These are phyloP conservation scores for Penicillium hordei DNA, from an alignment of 2,329 filamentous ascomycete species.

Conservation along the genomic window DNA sequence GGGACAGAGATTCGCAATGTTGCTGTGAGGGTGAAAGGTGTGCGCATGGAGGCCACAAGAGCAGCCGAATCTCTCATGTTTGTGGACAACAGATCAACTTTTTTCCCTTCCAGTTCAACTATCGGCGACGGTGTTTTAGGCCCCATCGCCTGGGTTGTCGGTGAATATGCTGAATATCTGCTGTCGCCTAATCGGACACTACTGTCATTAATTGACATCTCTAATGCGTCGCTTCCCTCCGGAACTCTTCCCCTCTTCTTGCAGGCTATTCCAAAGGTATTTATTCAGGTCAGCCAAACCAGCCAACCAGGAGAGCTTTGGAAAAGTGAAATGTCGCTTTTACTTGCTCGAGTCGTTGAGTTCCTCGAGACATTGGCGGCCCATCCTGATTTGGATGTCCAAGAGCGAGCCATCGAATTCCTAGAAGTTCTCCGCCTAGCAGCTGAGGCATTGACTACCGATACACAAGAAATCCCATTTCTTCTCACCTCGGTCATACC, in stretches of 20 bases:
- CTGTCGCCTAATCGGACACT: slow-evolving; percentile 70
- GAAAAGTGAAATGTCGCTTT: slow-evolving; percentile 71
- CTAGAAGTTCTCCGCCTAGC: slow-evolving; percentile 85
- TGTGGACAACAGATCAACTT: slow-evolving; percentile 57
- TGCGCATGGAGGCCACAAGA: slow-evolving; percentile 75
- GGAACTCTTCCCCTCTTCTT: slow-evolving; percentile 75
- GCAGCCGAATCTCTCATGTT: slow-evolving; percentile 75
- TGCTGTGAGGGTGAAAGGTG: slow-evolving; percentile 83
- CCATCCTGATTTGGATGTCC: slow-evolving; percentile 88
- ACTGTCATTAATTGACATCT: slow-evolving; percentile 70
- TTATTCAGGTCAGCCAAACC: slow-evolving; percentile 68
- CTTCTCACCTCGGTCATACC: slow-evolving; percentile 89
- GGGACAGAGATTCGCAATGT: slow-evolving; percentile 86
- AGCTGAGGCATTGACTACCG: slow-evolving; percentile 64
- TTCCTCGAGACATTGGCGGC: slow-evolving; percentile 75
- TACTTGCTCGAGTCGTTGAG: slow-evolving; percentile 79
- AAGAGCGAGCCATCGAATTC: slow-evolving; percentile 91
- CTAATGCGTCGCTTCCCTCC: slow-evolving; percentile 57
- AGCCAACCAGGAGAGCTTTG: slow-evolving; percentile 68
- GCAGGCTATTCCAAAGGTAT: slow-evolving; percentile 83
- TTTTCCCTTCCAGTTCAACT: slow-evolving; percentile 54
- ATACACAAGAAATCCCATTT: slow-evolving; percentile 65
- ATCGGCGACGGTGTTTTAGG: slow-evolving; percentile 65
- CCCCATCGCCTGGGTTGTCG: slow-evolving; percentile 79
- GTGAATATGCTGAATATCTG: slow-evolving; percentile 79